phyloP scores from a whole-genome alignment of 139 green algal genomes.

The Chlorella sp. region DNA sequence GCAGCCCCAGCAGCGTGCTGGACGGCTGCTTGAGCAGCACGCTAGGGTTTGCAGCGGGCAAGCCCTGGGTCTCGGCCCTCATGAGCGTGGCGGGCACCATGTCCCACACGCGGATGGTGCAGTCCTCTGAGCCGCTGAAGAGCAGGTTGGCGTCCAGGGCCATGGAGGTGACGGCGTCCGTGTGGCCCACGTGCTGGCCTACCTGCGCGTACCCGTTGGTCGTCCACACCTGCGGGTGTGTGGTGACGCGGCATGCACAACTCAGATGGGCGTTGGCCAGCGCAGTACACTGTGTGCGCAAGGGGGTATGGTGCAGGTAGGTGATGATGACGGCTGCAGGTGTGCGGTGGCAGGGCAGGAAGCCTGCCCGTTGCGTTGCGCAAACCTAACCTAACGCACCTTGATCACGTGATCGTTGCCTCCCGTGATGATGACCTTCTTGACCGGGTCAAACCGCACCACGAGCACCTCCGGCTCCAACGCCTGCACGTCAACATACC shows the following conservation, averaged over 20 bases:
- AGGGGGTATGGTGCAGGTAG: too few relatives aligned
- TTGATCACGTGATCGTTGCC: slow-evolving; percentile 49
- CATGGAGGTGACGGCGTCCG: slow-evolving; percentile 50
- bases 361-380: neutral
- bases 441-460: slow-evolving; percentile 38
- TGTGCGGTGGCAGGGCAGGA: too few relatives aligned
- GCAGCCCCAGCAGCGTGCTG: neutral
- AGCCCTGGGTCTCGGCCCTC: too few relatives aligned
- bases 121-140: slow-evolving; percentile 52
- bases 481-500: neutral
- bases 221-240: slow-evolving; percentile 32
- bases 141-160: slow-evolving; percentile 61
- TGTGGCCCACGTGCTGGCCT: slow-evolving; percentile 51
- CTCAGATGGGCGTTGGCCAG: too few relatives aligned
- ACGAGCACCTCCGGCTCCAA: slow-evolving; percentile 48
- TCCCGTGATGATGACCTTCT: slow-evolving; percentile 52
- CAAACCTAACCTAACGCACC: slow-evolving; percentile 17
- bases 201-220: slow-evolving; percentile 31
- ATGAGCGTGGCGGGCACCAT: slow-evolving; percentile 36
- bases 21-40: neutral
- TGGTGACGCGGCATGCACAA: too few relatives aligned
- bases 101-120: slow-evolving; percentile 50
- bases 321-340: too few relatives aligned
- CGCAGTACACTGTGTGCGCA: too few relatives aligned
- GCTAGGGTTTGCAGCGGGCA: too few relatives aligned